A percentile compares a stretch with the other conserved stretches of the same genome.
Evolutionary conservation across 2,329 filamentous ascomycete species (phyloP).

Genomic region (Penicillium decumbens): DNA sequence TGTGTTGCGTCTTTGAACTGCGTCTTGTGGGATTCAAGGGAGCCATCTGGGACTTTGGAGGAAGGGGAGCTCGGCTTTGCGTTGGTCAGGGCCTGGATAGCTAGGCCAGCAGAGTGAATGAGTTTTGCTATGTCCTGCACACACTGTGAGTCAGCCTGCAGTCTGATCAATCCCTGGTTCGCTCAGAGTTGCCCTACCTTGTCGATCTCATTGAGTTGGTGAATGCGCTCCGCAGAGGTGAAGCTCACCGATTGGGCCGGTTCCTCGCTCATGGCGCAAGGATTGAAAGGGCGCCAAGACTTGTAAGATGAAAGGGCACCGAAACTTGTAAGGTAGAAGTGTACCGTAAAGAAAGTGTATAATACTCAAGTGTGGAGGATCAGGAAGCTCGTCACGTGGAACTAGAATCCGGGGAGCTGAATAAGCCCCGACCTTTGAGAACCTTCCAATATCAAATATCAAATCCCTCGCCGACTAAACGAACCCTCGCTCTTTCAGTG

Average conservation of each 20-base stretch:
- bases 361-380: no score
- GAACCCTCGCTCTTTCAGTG: constrained; percentile 9
- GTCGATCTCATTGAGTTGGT: constrained; percentile 75
- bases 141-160: neutral
- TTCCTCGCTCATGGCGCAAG: constrained; percentile 21
- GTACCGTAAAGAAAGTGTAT: neutral
- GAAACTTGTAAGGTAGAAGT: neutral
- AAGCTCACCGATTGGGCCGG: constrained; percentile 45
- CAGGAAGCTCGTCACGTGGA: constrained; percentile 11
- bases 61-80: constrained; percentile 35
- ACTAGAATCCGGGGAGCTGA: constrained; percentile 8
- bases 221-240: constrained; percentile 70
- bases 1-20: constrained; percentile 54
- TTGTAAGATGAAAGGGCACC: neutral
- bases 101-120: constrained; percentile 56
- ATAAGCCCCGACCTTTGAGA: constrained; percentile 4
- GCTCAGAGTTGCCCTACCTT: constrained; percentile 43
- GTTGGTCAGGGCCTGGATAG: constrained; percentile 60
- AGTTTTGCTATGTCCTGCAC: constrained; percentile 50
- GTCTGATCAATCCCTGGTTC: neutral
- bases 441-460: constrained; percentile 27
- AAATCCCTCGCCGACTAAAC: constrained; percentile 17
- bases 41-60: constrained; percentile 35
- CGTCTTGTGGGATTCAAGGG: constrained; percentile 53
- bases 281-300: neutral